Conservation (phyloP, 106 monocot species). For the Gastrodia elata region DNA sequence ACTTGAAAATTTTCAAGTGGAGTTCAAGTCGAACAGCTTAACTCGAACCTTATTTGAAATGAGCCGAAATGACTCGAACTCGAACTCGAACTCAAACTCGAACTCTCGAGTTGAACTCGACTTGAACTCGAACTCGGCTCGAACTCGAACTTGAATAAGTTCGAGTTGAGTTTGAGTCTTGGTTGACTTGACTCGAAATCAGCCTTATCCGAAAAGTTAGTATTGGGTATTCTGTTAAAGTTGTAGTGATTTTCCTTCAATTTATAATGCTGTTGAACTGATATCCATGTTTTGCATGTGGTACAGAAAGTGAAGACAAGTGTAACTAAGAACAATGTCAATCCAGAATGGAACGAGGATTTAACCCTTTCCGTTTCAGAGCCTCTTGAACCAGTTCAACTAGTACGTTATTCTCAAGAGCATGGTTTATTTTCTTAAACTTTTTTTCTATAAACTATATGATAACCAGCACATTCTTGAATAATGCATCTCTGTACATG, state of each 20-base stretch:
- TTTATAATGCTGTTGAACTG: not conserved
- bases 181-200: too few relatives aligned
- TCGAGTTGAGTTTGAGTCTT: too few relatives aligned
- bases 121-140: too few relatives aligned
- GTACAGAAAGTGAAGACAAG: conserved; percentile 65
- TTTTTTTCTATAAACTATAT: not conserved
- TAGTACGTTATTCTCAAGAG: conserved; percentile 26
- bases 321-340: conserved; percentile 68
- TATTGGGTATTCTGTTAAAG: not conserved
- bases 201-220: too few relatives aligned
- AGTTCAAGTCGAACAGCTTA: too few relatives aligned
- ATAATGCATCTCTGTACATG: not conserved
- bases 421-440: conserved; percentile 1
- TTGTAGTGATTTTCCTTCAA: not conserved
- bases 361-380: conserved; percentile 41
- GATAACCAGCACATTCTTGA: not conserved
- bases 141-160: too few relatives aligned
- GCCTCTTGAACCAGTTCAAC: conserved; percentile 30
- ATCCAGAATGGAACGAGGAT: conserved; percentile 76
- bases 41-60: too few relatives aligned
- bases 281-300: not conserved
- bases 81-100: too few relatives aligned
- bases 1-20: too few relatives aligned
- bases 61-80: too few relatives aligned
- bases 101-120: too few relatives aligned